phyloP scores from a whole-genome alignment of 2,329 filamentous ascomycete genomes.

The Mollisiaceae sp. region DNA sequence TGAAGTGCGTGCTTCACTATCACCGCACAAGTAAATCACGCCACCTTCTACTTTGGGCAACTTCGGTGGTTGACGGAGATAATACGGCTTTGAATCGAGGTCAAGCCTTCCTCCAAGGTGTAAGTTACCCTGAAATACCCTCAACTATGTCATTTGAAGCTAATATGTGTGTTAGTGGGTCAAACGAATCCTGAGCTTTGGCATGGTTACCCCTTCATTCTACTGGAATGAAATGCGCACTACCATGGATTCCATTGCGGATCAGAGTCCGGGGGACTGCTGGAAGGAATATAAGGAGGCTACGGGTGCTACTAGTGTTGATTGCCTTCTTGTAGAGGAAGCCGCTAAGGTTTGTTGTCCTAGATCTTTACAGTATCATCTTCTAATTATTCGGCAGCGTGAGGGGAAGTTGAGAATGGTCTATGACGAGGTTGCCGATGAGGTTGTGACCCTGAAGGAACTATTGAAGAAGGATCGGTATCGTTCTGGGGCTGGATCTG shows the following conservation, averaged over 20 bases:
- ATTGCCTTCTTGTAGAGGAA: constrained; percentile 28
- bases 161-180: not conserved
- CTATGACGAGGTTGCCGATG: constrained; percentile 62
- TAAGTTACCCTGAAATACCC: constrained; percentile 5
- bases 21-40: constrained; percentile 5
- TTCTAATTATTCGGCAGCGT: not conserved
- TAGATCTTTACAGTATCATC: not conserved
- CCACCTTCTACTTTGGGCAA: constrained; percentile 22
- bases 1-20: constrained; percentile 17
- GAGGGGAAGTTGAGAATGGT: constrained; percentile 32
- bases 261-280: constrained; percentile 11
- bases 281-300: constrained; percentile 21
- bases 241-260: not conserved
- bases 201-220: constrained; percentile 13
- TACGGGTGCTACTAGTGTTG: constrained; percentile 23
- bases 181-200: constrained; percentile 3
- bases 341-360: constrained; percentile 26
- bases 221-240: constrained; percentile 2
- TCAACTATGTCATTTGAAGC: not conserved
- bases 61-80: constrained; percentile 3
- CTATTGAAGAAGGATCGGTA: constrained; percentile 46
- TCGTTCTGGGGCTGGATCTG: not conserved
- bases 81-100: constrained; percentile 7
- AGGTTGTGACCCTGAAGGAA: constrained; percentile 65
- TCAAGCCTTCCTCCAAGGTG: constrained; percentile 18